A percentile compares a stretch with the other conserved stretches of the same genome.
phyloP scores from a whole-genome alignment of 176 grass and related monocot genomes.

The Rhynchospora tenuis region DNA sequence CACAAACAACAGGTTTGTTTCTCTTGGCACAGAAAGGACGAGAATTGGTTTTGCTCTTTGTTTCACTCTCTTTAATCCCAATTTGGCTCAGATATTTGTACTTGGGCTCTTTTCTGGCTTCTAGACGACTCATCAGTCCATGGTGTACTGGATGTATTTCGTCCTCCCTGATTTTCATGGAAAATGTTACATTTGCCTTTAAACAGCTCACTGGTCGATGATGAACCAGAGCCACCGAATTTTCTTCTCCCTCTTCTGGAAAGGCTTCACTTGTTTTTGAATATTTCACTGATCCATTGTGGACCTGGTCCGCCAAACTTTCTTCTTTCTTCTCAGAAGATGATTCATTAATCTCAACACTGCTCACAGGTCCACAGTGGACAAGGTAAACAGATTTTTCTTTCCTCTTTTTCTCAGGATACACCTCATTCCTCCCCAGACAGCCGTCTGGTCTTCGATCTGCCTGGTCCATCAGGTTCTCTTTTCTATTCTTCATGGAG shows the following conservation, averaged over 20 bases:
- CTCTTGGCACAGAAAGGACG: constrained; percentile 13
- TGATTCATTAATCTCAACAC: constrained; percentile 1
- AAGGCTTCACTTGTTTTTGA: constrained; percentile 1
- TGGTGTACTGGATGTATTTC: constrained; percentile 8
- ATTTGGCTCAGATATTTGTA: constrained; percentile 80
- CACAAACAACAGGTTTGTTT: constrained; percentile 37
- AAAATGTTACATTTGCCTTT: constrained; percentile 14
- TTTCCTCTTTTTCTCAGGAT: constrained; percentile 4
- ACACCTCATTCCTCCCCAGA: background rate
- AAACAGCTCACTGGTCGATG: background rate
- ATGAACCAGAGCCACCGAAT: background rate
- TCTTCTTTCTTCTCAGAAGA: constrained; percentile 12
- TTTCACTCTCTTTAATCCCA: constrained; percentile 34
- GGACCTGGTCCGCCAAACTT: constrained; percentile 1
- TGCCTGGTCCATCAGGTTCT: background rate
- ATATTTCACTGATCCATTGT: constrained; percentile 6
- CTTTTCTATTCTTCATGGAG: constrained; percentile 1
- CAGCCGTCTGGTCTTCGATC: background rate
- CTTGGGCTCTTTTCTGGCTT: constrained; percentile 67
- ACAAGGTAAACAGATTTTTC: background rate
- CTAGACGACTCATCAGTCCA: constrained; percentile 26
- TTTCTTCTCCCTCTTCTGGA: constrained; percentile 19
- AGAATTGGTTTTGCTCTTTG: constrained; percentile 34
- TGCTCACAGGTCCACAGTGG: background rate
- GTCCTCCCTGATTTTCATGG: constrained; percentile 23